Evolutionary conservation across 805 yeast species (phyloP), one percentile per base, ranked within the genome.

Genomic region (Debaryomyces hansenii): DNA sequence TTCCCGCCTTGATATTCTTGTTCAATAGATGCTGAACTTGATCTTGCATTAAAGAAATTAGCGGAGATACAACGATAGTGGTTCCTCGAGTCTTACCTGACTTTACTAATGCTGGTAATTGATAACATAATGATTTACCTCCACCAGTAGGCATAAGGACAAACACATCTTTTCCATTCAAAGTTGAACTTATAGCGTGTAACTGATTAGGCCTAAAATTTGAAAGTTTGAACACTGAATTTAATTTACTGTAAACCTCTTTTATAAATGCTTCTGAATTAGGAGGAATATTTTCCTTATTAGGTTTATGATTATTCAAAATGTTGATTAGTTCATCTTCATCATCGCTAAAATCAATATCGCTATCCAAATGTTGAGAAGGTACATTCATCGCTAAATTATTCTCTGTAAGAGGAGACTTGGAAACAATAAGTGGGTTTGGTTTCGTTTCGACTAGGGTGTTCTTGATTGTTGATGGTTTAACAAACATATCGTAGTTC

Each of bases 71-170:
- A 5, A 94, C 99, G 33, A 94, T 79, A 0, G 98, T 90, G 0
- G 94, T 85, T 12, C 97, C 98, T 14, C 67, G 69, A 0, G 96
- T 88, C 18, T 63, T 73, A 1, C 97, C 97, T 1, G 84, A 74
- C 36, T 75, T 73, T 1, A 92, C 83, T 37, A 94, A 72, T 0
- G 99, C 97, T 0, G 99, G 98, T 32, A 94, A 73, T 65, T 94
- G 99, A 65, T 91, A 94, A 62, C 99, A 94, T 27, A 94, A 68
- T 0, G 98, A 91, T 62, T 94, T 94, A 42, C 99, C 99, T 42
- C 99, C 99, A 33, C 99, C 99, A 0, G 99, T 94, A 0, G 99
- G 99, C 96, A 94, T 92, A 56, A 94, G 72, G 1, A 94, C 97
- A 68, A 94, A 90, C 0, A 88, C 96, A 63, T 94, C 99, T 37